Base-by-base conservation (phyloP, 768 basidiomycete species). In the Rhodotorula toruloides region DNA sequence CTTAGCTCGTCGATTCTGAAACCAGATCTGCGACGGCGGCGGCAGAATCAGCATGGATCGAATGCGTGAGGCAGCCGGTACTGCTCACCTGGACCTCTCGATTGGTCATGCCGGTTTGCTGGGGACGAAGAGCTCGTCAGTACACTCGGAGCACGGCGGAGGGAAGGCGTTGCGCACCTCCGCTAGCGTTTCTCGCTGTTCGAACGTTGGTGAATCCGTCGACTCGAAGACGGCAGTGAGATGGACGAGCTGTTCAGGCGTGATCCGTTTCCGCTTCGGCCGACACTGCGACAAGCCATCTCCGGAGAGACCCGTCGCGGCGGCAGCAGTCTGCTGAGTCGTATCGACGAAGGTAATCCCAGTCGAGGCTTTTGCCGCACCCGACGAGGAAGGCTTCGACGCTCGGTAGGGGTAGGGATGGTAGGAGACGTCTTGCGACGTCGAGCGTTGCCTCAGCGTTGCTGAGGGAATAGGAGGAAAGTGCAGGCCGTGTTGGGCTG, bases 81-180 rank as follows among this genome's bases (percentile, higher is more conserved):
- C 6, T 3, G 8, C 52, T 11, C 19, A 37, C 52, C 25, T 54
- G 79, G 1, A 79, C 76, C 31, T 77, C 78, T 21, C 79, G 71
- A 34, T 78, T 77, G 2, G 78, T 77, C 79, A 80, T 80, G 17
- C 77, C 77, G n/a, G 78, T 69, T 57, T 75, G 69, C 37, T 72
- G 36, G 3, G n/a, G 10, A 12, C 48, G 72, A 74, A 27, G 75
- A 74, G 12, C 12, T 25, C 7, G 13, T 54, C 52, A 39, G 19
- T 31, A 52, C 32, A 9, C 11, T 31, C 6, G 8, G 1, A 36
- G 37, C 10, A 34, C 12, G 4, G 76, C 75, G 71, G 29, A 21
- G 14, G 17, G 19, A 25, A 53, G 19, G 34, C 25, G 5, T 8
- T 5, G 49, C 67, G 37, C 13, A 69, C 67, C 1, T 29, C 16